Evolutionary conservation across 2,329 filamentous ascomycete genomes (phyloP).

Genomic region (Scolecobasidium constrictum): DNA sequence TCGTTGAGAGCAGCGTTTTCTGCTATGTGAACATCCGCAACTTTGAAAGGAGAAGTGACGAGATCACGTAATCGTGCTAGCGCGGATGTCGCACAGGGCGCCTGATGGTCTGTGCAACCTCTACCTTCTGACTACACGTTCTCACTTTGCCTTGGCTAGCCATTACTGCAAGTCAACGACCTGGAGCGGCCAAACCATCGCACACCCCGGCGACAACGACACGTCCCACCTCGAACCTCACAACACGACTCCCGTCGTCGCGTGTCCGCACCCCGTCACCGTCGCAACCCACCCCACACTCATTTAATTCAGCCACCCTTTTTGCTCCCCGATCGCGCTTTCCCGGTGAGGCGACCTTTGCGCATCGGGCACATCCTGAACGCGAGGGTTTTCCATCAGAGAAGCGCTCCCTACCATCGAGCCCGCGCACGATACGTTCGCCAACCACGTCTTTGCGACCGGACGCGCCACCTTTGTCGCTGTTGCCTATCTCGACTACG

Average conservation of each 20-base stretch:
- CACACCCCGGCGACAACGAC: neutral
- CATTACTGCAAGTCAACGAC: neutral
- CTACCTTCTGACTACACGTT: too few species aligned
- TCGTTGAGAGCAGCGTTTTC: too few species aligned
- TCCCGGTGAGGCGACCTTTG: neutral
- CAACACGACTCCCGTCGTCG: neutral
- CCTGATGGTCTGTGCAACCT: too few species aligned
- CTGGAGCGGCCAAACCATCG: constrained; percentile 4
- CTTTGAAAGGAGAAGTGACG: too few species aligned
- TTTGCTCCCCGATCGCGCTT: neutral
- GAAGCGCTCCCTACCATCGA: neutral
- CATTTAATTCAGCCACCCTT: neutral
- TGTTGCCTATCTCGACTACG: neutral
- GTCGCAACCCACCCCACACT: neutral
- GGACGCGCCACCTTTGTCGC: neutral
- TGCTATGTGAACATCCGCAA: too few species aligned
- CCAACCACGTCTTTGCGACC: neutral
- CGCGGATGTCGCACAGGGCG: too few species aligned
- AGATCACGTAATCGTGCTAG: too few species aligned
- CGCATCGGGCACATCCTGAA: neutral
- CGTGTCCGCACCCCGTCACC: neutral
- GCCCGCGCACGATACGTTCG: neutral
- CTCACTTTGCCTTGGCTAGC: too few species aligned
- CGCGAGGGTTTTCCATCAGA: neutral
- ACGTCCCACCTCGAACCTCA: constrained; percentile 4